Evolutionary conservation across 345 rosid genomes (phyloP).

Genomic region (Populus davidiana): DNA sequence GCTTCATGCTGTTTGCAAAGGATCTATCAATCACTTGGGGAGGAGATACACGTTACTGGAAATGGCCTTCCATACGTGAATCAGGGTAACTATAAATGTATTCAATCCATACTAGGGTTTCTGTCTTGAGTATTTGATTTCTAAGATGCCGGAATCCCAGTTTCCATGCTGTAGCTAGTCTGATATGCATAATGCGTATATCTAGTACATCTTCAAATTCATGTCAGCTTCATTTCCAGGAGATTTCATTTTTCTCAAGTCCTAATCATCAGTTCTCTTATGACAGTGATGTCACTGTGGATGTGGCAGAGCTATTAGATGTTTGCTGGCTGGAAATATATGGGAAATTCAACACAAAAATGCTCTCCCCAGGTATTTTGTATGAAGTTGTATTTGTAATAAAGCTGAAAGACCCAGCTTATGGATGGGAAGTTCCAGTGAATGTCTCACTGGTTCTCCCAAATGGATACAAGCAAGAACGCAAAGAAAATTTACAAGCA

Average conservation of each 20-base stretch:
- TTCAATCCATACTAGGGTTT: neutral
- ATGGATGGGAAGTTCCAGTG: conserved; percentile 59
- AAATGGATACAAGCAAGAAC: conserved; percentile 37
- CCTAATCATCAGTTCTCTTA: conserved; percentile 1
- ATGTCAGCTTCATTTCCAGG: neutral
- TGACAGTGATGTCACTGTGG: conserved; percentile 33
- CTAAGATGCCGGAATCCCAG: too few species aligned
- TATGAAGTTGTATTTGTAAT: conserved; percentile 50
- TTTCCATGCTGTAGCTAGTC: neutral
- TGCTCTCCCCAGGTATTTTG: conserved; percentile 46
- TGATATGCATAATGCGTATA: neutral
- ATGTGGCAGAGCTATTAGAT: conserved; percentile 40
- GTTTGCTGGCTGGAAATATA: conserved; percentile 65
- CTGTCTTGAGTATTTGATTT: neutral
- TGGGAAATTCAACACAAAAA: conserved; percentile 38
- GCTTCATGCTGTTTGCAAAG: conserved; percentile 63
- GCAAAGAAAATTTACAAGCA: conserved; percentile 26
- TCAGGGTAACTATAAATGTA: conserved; percentile 9
- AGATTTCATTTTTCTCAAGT: neutral
- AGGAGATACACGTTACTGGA: conserved; percentile 49
- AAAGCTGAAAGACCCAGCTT: conserved; percentile 39
- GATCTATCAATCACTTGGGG: conserved; percentile 59
- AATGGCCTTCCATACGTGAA: conserved; percentile 41
- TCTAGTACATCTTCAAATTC: neutral
- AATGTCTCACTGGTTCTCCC: conserved; percentile 45